Evolutionary conservation across 306 rosid species (phyloP).

Genomic region (Begonia masoniana): DNA sequence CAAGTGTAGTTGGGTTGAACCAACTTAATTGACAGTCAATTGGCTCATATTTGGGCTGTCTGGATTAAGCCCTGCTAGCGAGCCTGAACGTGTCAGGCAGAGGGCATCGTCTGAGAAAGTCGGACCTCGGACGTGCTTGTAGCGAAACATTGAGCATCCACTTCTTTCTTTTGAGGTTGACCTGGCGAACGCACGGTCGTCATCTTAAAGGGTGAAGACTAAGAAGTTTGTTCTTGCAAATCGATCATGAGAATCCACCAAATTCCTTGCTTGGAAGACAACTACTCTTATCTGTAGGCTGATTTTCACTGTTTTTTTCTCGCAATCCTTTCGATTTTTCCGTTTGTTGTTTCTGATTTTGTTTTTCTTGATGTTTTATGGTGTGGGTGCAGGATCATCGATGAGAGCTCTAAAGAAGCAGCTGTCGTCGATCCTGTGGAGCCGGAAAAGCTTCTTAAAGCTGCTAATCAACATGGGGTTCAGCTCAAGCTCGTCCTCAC

Average conservation of each 20-base stretch:
- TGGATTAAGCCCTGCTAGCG: too few relatives aligned
- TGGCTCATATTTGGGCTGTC: too few relatives aligned
- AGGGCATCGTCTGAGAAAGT: too few relatives aligned
- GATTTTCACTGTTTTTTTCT: not conserved
- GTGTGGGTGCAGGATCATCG: slow-evolving; percentile 39
- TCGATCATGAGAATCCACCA: slow-evolving; percentile 24
- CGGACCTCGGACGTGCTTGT: too few relatives aligned
- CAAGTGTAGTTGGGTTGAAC: too few relatives aligned
- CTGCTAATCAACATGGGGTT: slow-evolving; percentile 44
- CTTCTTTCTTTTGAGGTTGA: too few relatives aligned
- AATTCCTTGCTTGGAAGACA: slow-evolving; percentile 36
- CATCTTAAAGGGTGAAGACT: too few relatives aligned
- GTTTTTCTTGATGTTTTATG: not conserved
- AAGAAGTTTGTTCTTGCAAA: too few relatives aligned
- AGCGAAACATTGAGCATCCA: too few relatives aligned
- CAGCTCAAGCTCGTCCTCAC: slow-evolving; percentile 78
- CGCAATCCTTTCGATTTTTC: not conserved
- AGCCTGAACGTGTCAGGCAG: too few relatives aligned
- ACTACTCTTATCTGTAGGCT: slow-evolving; percentile 38
- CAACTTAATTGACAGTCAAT: too few relatives aligned
- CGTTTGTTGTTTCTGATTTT: not conserved
- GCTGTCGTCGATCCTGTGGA: slow-evolving; percentile 90
- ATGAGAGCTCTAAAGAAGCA: slow-evolving; percentile 69
- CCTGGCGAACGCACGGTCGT: too few relatives aligned
- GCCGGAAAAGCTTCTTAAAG: slow-evolving; percentile 66